A percentile compares a stretch with the other conserved stretches of the same genome.
Conservation (phyloP, 768 basidiomycete species). For the Leccinum boreale region DNA sequence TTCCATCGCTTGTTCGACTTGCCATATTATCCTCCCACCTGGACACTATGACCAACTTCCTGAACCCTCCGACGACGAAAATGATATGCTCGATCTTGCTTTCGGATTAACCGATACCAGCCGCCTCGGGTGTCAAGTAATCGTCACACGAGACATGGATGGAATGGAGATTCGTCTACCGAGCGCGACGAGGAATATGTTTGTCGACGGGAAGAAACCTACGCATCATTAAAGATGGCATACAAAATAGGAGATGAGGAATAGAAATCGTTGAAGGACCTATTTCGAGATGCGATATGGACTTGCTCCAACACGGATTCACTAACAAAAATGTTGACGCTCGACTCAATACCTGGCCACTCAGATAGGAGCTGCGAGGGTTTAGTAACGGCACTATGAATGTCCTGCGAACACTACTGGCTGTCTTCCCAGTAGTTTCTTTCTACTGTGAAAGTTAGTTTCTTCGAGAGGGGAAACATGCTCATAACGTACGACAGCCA, state of each 20-base stretch:
- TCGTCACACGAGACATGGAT: conserved; percentile 77
- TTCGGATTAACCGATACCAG: conserved; percentile 96
- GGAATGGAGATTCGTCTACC: conserved; percentile 85
- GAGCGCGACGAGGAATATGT: conserved; percentile 94
- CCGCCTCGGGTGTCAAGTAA: conserved; percentile 73
- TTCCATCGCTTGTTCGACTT: conserved; percentile 95
- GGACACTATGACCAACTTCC: conserved; percentile 81
- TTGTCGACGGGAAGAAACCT: conserved; percentile 76
- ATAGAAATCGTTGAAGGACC: not conserved
- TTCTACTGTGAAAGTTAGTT: no score
- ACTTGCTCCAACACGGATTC: not conserved
- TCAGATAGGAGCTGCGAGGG: not conserved
- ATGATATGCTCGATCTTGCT: conserved; percentile 97
- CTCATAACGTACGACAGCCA: not conserved
- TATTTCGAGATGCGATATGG: not conserved
- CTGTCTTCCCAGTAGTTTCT: not conserved
- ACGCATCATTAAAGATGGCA: conserved; percentile 39
- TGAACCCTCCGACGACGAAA: conserved; percentile 97
- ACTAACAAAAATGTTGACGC: not conserved
- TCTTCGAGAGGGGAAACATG: not conserved
- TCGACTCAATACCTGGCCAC: not conserved
- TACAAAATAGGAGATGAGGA: not conserved
- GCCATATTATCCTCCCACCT: conserved; percentile 70
- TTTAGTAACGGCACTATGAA: not conserved
- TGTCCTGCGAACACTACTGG: not conserved